These are phyloP conservation scores for Scheffersomyces illinoinensis DNA, from an alignment of 1,139 yeast species.

Conservation along the genomic window DNA sequence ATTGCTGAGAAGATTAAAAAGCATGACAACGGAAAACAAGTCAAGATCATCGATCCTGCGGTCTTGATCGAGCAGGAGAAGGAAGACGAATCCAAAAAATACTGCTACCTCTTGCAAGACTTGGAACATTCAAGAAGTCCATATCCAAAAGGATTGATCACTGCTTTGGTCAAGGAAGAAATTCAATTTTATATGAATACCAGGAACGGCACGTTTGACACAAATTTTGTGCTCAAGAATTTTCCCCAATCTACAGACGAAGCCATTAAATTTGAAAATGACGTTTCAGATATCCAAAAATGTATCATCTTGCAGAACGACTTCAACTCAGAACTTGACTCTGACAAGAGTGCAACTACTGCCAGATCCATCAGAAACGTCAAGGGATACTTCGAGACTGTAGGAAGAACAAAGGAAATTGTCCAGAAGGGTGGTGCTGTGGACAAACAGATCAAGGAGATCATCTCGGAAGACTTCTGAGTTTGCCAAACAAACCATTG, in stretches of 20 bases:
- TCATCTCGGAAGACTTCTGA: constrained; percentile 24
- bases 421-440: constrained; percentile 21
- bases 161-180: constrained; percentile 55
- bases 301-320: constrained; percentile 39
- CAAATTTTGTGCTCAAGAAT: constrained; percentile 48
- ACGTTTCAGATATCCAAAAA: constrained; percentile 46
- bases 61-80: constrained; percentile 46
- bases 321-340: constrained; percentile 24
- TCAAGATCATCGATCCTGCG: constrained; percentile 51
- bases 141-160: constrained; percentile 58
- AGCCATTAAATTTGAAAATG: constrained; percentile 63
- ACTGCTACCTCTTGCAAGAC: constrained; percentile 42
- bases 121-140: constrained; percentile 34
- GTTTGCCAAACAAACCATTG: background rate
- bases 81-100: constrained; percentile 41
- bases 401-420: constrained; percentile 42
- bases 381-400: constrained; percentile 60
- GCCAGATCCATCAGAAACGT: constrained; percentile 39
- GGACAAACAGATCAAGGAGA: constrained; percentile 24
- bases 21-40: constrained; percentile 22
- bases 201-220: constrained; percentile 42
- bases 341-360: constrained; percentile 26
- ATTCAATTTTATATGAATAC: constrained; percentile 40
- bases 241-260: constrained; percentile 62
- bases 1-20: constrained; percentile 15